Conservation (phyloP, 352 stramenopile genomes). For the Phytophthora brassicae region DNA sequence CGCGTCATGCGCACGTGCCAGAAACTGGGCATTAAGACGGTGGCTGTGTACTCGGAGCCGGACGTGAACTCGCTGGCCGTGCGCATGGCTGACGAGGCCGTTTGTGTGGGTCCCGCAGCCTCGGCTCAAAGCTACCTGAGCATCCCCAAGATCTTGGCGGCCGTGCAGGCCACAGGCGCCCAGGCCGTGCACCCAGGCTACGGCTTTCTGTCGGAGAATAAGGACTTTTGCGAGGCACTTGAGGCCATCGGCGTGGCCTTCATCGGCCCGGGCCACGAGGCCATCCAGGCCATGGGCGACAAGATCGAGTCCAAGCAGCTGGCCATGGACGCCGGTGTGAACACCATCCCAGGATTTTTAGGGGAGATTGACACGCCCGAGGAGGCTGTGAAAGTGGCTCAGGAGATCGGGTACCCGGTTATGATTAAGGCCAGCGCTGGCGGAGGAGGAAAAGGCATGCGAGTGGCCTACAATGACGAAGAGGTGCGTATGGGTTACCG, state of each 20-base stretch:
- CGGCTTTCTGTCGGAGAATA: slow-evolving; percentile 96
- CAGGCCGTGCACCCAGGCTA: slow-evolving; percentile 95
- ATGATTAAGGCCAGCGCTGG: slow-evolving; percentile 98
- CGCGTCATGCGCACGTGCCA: slow-evolving; percentile 92
- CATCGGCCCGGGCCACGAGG: slow-evolving; percentile 84
- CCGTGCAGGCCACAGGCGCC: slow-evolving; percentile 84
- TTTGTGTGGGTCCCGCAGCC: slow-evolving; percentile 68
- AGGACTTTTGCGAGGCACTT: slow-evolving; percentile 83
- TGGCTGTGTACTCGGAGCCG: slow-evolving; percentile 93
- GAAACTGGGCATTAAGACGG: slow-evolving; percentile 91
- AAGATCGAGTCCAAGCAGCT: slow-evolving; percentile 96
- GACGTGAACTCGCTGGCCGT: slow-evolving; percentile 88
- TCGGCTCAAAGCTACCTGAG: slow-evolving; percentile 91
- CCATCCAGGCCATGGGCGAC: slow-evolving; percentile 93
- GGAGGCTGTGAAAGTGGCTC: slow-evolving; percentile 84
- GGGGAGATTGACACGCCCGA: slow-evolving; percentile 80
- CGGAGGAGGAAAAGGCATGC: slow-evolving; percentile 96
- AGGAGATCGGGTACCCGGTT: slow-evolving; percentile 96
- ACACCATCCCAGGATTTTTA: slow-evolving; percentile 94
- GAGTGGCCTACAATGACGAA: slow-evolving; percentile 92
- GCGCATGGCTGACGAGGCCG: slow-evolving; percentile 81
- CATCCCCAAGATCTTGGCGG: slow-evolving; percentile 89
- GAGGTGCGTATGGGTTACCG: slow-evolving; percentile 88
- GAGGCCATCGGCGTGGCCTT: slow-evolving; percentile 83
- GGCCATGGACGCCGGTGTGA: slow-evolving; percentile 89